Conservation (phyloP, 2,329 filamentous ascomycete species). For the Exophiala bonariae region DNA sequence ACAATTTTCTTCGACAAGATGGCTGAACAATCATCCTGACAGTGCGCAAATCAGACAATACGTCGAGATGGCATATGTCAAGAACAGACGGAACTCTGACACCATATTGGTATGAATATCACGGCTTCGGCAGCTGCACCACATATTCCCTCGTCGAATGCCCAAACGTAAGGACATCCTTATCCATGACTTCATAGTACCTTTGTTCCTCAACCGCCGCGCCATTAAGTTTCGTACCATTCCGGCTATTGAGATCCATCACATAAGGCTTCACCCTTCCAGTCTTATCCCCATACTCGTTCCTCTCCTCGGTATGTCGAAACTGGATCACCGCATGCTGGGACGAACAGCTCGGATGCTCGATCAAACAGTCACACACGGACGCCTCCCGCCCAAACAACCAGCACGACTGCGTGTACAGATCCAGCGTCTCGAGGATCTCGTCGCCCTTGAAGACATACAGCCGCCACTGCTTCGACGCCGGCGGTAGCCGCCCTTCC, state of each 20-base stretch:
- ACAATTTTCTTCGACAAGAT: no score
- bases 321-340: slow-evolving; percentile 97
- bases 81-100: no score
- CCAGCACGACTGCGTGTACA: slow-evolving; percentile 82
- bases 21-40: no score
- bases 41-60: no score
- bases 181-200: no score
- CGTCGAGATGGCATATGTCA: no score
- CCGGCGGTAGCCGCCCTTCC: slow-evolving; percentile 83
- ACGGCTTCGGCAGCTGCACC: slow-evolving; percentile 69
- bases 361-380: slow-evolving; percentile 79
- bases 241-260: slow-evolving; percentile 90
- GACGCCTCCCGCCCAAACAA: slow-evolving; percentile 77
- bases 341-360: slow-evolving; percentile 91
- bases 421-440: slow-evolving; percentile 76
- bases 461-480: slow-evolving; percentile 79
- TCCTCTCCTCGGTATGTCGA: slow-evolving; percentile 75
- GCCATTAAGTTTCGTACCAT: slow-evolving; percentile 82
- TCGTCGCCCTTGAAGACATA: slow-evolving; percentile 88
- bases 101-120: no score
- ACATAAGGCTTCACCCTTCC: slow-evolving; percentile 83
- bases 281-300: slow-evolving; percentile 82
- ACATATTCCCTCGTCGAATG: slow-evolving; percentile 91
- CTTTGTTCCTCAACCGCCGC: slow-evolving; percentile 67
- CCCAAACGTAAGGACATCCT: slow-evolving; percentile 87